Base-by-base conservation (phyloP, 208 protist species). In the Acanthamoeba royreba region DNA sequence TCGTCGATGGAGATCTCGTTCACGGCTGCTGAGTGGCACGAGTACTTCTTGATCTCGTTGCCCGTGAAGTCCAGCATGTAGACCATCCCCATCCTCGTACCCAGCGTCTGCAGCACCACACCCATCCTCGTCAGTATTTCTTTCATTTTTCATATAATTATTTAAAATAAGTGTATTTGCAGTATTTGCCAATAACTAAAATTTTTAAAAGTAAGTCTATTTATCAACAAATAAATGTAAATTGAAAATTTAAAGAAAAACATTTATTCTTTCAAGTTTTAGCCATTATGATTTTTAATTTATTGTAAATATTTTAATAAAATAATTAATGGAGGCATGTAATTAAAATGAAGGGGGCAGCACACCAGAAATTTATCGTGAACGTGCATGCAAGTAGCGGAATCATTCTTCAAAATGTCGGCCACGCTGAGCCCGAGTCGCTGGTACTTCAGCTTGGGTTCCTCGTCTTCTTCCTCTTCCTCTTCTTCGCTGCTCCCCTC, bases 21-120 rank as follows among this genome's bases (percentile, higher is more conserved):
- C 2, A 98, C 95, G 0, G 93, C 86, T 19, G 94, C 58, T 4
- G 94, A 81, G 69, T 98, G 97, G 42, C 88, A 47, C 19, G 93
- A 35, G 66, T 97, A 98, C 45, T 94, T 72, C 53, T 95, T 93
- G 40, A 97, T 95, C 90, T 97, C 92, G 58, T 98, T 96, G 74
- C 97, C 97, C 35, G 95, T 79, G 63, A 98, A 96, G 87, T 98
- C 97, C n/a, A 98, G 87, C 42, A 98, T 40, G 17, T 95, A 95
- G 13, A 98, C 83, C n/a, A 81, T 81, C 22, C 97, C 97, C 31
- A 86, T 83, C 38, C 96, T 93, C 17, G 97, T 98, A 25, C 97
- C 97, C n/a, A 98, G 58, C 15, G 91, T 95, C 33, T 97, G 28
- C 17, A 4, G n/a, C 4, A 47, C 3, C 9, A 79, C 42, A 79